Conservation (phyloP, 2,329 filamentous ascomycete genomes). For the Colletotrichum theobromicola region DNA sequence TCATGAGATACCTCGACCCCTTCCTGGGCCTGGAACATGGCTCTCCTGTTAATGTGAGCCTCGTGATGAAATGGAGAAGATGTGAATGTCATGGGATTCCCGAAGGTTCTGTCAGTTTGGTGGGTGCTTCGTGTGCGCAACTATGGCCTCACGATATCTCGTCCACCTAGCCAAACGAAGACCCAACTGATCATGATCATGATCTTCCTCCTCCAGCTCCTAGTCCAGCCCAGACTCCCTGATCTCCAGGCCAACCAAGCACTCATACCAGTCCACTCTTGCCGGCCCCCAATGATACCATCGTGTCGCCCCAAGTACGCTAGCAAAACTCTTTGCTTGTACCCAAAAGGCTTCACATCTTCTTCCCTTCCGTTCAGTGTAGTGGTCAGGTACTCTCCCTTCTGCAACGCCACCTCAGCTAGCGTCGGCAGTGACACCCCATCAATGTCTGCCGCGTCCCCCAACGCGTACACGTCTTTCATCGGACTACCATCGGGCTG, state of each 20-base stretch:
- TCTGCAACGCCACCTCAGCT: constrained; percentile 13
- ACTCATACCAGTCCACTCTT: constrained; percentile 9
- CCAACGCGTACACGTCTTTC: constrained; percentile 2
- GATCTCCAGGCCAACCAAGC: constrained; percentile 15
- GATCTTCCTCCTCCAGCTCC: constrained; percentile 15
- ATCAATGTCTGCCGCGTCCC: constrained; percentile 4
- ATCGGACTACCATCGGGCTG: constrained; percentile 3
- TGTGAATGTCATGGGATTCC: background rate
- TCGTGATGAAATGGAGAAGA: rapidly evolving
- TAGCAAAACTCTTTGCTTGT: constrained; percentile 4
- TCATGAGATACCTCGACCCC: too few species aligned
- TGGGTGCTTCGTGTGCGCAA: rapidly evolving
- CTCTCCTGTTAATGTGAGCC: rapidly evolving
- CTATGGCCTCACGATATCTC: constrained; percentile 6
- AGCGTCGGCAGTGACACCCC: constrained; percentile 3
- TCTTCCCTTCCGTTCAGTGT: background rate
- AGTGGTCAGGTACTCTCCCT: constrained; percentile 4
- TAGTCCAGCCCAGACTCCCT: constrained; percentile 6
- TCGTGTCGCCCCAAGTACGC: constrained; percentile 9
- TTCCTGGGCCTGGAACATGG: too few species aligned
- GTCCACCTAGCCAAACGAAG: constrained; percentile 5
- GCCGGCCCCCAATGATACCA: constrained; percentile 8
- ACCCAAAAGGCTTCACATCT: background rate
- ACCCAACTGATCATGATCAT: constrained; percentile 8
- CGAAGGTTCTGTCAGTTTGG: background rate